Conservation (phyloP, 352 stramenopile species). For the Phytophthora lateralis region DNA sequence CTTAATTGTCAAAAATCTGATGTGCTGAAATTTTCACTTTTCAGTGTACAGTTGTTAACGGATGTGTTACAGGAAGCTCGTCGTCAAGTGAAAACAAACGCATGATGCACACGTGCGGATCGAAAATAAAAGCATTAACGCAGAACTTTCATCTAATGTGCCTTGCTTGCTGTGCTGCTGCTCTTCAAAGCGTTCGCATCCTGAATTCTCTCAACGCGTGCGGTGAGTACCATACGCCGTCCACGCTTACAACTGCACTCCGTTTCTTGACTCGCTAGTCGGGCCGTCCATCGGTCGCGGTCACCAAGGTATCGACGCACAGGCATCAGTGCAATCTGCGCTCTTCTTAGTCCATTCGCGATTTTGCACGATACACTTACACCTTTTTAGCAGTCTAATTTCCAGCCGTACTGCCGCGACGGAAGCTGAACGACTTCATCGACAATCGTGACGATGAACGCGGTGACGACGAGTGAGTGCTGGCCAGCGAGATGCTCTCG, state of each 20-base stretch:
- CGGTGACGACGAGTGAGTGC: conserved; percentile 55
- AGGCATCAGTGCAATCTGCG: conserved; percentile 17
- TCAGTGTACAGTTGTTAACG: too few relatives aligned
- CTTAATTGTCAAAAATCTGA: too few relatives aligned
- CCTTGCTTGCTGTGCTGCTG: conserved; percentile 23
- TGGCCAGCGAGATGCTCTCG: conserved; percentile 49
- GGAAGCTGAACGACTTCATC: conserved; percentile 78
- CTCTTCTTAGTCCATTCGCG: conserved; percentile 25
- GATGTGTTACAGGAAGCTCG: too few relatives aligned
- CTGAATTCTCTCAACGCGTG: conserved; percentile 12
- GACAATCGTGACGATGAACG: conserved; percentile 65
- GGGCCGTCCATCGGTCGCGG: conserved; percentile 8
- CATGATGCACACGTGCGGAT: not conserved
- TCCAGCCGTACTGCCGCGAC: conserved; percentile 59
- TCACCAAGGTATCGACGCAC: conserved; percentile 5
- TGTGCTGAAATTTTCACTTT: too few relatives aligned
- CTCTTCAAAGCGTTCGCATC: conserved; percentile 25
- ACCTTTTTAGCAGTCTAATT: conserved; percentile 40
- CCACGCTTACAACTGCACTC: conserved; percentile 15
- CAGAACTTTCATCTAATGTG: conserved; percentile 46
- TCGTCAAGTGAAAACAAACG: not conserved
- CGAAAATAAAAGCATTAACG: conserved; percentile 34
- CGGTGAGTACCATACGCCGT: conserved; percentile 22
- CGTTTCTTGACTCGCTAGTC: conserved; percentile 30
- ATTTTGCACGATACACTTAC: conserved; percentile 38